Base-by-base conservation (phyloP, 495 filamentous ascomycete genomes). In the Glarea lozoyensis region DNA sequence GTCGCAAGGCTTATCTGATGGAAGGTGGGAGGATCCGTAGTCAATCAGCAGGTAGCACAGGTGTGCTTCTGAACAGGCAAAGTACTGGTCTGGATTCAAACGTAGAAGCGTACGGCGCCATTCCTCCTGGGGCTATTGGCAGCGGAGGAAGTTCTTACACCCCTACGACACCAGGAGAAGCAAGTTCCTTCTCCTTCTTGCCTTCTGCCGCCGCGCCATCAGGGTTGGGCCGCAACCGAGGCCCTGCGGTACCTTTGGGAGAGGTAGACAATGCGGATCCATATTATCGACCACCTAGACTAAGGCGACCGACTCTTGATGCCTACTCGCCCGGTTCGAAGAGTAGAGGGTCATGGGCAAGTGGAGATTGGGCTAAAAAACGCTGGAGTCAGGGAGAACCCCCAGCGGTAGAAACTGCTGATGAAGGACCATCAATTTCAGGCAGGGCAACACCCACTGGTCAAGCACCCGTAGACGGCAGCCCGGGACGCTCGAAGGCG, bases 21-120 rank as follows among this genome's bases (percentile, higher is more conserved):
- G 72, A 76, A 33, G 72, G 65, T 12, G 82, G 79, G 10, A 73
- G 86, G 29, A 65, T 85, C 6, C 69, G 88, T 49, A 94, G 88
- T 64, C 66, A 90, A 49, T 94, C 87, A 5, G 86, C 81, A 1
- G 70, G 65, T 7, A 94, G 85, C 59, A 87, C 87, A 27, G 82
- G 79, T 13, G 63, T 88, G 17, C 66, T 95, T 20, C 62, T 90
- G 25, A 75, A 74, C 42, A 70, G 76, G 42, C 65, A 64, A 2
- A 66, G 61, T 32, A 49, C 45, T 20, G 55, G 45, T 0, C 16
- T 58, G 3, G 55, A 55, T 17, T 47, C 48, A 31, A 44, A 29
- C 19, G 21, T 45, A 15, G 51, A 48, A 36, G 15, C 52, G 10
- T 49, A 31, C 41, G 52, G 40, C 1, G 44, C 37, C n/a, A 36